Base-by-base conservation (phyloP, 106 monocot genomes). In the Gastrodia elata region DNA sequence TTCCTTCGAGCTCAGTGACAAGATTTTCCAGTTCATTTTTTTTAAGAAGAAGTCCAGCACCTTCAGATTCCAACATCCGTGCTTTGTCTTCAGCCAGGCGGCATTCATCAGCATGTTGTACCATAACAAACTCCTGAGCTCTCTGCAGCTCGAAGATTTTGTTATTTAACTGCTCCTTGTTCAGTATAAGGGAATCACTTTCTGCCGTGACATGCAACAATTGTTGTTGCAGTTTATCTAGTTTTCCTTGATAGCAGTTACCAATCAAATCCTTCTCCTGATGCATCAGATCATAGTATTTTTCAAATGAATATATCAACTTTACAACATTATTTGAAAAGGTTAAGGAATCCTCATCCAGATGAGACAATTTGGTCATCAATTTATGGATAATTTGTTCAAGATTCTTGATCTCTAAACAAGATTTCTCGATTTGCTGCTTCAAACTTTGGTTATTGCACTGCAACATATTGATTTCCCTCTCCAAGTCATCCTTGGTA, bases 21-120 rank as follows among this genome's bases (percentile, higher is more conserved):
- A 83, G 68, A 25, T 82, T 83, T 46, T 93, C 87, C 30, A 80
- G 74, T 73, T 82, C 80, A 71, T 72, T 80, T 64, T 89, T 93
- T 49, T 80, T 86, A 69, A 76, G 78, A 73, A 83, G 56, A 82
- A 85, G 71, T 70, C 20, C 64, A 67, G 80, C 84, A 39, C 43
- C 72, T 77, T 93, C 85, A 80, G 80, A 78, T 73, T 88, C 85
- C 67, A 93, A 68, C 72, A 35, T 77, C 28, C 82, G 78, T 70
- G 83, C 64, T 73, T 85, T 93, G 64, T 91, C 91, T 89, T 98
- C 98, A 68, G 77, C 75, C 70, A 98, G 74, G 68, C 79, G 93
- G 56, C 91, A 93, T 77, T 98, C 98, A 46, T 98, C 91, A 57
- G 83, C 98, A 88, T 93, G 88, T 73, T 98, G 93, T 34, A 93